Conservation (phyloP, 2,329 filamentous ascomycete species). For the Trichoderma koningiopsis region DNA sequence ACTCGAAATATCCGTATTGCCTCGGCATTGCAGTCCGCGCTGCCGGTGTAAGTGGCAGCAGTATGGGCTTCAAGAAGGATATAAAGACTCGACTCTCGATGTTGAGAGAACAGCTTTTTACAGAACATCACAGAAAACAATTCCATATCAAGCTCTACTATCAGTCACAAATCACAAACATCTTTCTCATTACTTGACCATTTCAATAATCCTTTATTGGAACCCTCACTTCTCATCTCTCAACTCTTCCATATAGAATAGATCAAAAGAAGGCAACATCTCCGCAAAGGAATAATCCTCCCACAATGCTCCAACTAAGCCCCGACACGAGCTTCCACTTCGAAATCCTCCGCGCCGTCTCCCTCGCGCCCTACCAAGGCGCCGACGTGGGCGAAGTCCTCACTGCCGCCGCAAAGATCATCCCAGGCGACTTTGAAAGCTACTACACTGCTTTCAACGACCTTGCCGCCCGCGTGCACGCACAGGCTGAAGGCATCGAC, state of each 20-base stretch:
- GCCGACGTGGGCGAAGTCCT: slow-evolving; percentile 39
- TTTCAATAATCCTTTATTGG: background rate
- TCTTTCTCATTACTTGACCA: background rate
- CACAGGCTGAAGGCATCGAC: slow-evolving; percentile 27
- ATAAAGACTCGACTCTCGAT: background rate
- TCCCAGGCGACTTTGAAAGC: slow-evolving; percentile 33
- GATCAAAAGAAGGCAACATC: background rate
- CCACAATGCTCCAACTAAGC: slow-evolving; percentile 30
- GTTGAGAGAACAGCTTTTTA: background rate
- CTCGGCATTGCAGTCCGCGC: background rate
- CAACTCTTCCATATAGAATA: background rate
- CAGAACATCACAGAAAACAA: background rate
- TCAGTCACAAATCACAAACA: background rate
- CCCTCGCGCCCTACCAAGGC: slow-evolving; percentile 32
- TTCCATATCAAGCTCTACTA: background rate
- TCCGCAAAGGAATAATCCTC: background rate
- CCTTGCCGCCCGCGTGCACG: slow-evolving; percentile 30
- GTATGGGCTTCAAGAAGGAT: background rate
- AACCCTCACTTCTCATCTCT: background rate
- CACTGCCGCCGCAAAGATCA: slow-evolving; percentile 30
- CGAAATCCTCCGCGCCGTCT: slow-evolving; percentile 33
- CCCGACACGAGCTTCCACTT: slow-evolving; percentile 32
- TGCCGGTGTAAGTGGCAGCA: background rate
- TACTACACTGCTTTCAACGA: slow-evolving; percentile 30
- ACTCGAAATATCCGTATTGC: background rate